Evolutionary conservation across 768 basidiomycete genomes (phyloP).

Genomic region (Coprinopsis cinerea): DNA sequence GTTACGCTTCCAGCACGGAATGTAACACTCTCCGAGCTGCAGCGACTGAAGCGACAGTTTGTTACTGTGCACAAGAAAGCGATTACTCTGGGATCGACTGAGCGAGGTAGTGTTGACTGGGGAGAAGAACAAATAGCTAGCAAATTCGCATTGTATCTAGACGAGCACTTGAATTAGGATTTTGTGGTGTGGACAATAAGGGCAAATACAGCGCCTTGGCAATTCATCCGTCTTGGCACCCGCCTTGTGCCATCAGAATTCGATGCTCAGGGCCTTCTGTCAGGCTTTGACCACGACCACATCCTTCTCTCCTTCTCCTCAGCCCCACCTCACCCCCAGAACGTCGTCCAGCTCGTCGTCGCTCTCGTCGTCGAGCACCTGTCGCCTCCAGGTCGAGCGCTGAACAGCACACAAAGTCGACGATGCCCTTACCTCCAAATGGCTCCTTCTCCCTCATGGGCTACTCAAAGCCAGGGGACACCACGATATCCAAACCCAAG

Average conservation of each 20-base stretch:
- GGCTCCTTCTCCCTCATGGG: constrained; percentile 54
- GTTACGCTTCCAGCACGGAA: constrained; percentile 64
- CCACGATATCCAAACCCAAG: constrained; percentile 56
- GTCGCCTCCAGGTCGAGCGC: background rate
- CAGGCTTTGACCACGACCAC: background rate
- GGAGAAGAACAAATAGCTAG: constrained; percentile 60
- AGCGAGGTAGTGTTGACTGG: constrained; percentile 75
- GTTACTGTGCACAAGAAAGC: constrained; percentile 87
- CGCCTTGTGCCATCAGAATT: constrained; percentile 1
- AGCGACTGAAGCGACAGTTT: constrained; percentile 88
- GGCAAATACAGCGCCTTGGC: background rate
- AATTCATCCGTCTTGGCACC: background rate
- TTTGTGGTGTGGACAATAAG: background rate
- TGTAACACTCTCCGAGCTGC: constrained; percentile 81
- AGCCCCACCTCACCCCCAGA: background rate
- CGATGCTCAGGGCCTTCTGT: background rate
- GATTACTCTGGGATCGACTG: constrained; percentile 74
- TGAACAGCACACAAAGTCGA: background rate
- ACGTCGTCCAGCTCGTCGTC: background rate
- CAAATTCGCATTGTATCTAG: constrained; percentile 68
- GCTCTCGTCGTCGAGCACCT: background rate
- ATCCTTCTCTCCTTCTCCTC: background rate
- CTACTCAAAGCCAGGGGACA: constrained; percentile 48
- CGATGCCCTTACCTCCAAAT: constrained; percentile 63
- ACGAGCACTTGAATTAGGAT: constrained; percentile 50